Evolutionary conservation across 2,329 filamentous ascomycete genomes (phyloP).

Genomic region (Fusarium gaditjirri): DNA sequence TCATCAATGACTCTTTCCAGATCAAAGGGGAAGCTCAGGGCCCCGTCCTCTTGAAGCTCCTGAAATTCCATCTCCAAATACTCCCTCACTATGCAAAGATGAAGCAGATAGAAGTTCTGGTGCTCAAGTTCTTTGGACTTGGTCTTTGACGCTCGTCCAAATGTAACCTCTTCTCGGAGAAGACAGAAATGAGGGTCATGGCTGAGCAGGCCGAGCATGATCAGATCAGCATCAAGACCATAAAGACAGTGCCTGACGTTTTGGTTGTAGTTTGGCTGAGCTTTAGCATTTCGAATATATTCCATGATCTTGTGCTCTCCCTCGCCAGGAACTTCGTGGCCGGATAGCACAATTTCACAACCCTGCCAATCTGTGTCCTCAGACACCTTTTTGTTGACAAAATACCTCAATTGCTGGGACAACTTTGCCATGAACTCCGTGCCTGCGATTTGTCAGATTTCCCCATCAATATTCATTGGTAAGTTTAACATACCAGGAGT

Average conservation of each 20-base stretch:
- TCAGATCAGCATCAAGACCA: slow-evolving; percentile 95
- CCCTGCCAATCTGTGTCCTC: slow-evolving; percentile 98
- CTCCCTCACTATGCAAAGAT: slow-evolving; percentile 96
- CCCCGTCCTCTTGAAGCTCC: slow-evolving; percentile 80
- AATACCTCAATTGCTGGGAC: slow-evolving; percentile 94
- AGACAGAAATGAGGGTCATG: slow-evolving; percentile 99
- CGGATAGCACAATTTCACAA: slow-evolving; percentile 94
- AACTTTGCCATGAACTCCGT: slow-evolving; percentile 98
- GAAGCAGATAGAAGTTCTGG: slow-evolving; percentile 97
- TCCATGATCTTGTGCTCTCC: slow-evolving; percentile 99
- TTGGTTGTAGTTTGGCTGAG: slow-evolving; percentile 89
- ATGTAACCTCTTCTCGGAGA: slow-evolving; percentile 96
- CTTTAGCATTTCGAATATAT: slow-evolving; percentile 97
- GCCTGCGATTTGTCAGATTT: slow-evolving; percentile 50
- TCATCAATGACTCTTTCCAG: slow-evolving; percentile 98
- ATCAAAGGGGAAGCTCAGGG: slow-evolving; percentile 82
- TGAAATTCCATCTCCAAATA: slow-evolving; percentile 98
- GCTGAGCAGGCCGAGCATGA: slow-evolving; percentile 97
- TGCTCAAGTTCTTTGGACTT: slow-evolving; percentile 98
- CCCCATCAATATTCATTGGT: no score
- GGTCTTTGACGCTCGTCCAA: slow-evolving; percentile 85
- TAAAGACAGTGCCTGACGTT: slow-evolving; percentile 98
- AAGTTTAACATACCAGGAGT: slow-evolving; percentile 73
- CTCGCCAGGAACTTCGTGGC: slow-evolving; percentile 97
- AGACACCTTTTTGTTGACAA: slow-evolving; percentile 98